These are phyloP conservation scores for Diaporthe helianthi DNA, from an alignment of 2,329 filamentous ascomycete species.

Conservation along the genomic window DNA sequence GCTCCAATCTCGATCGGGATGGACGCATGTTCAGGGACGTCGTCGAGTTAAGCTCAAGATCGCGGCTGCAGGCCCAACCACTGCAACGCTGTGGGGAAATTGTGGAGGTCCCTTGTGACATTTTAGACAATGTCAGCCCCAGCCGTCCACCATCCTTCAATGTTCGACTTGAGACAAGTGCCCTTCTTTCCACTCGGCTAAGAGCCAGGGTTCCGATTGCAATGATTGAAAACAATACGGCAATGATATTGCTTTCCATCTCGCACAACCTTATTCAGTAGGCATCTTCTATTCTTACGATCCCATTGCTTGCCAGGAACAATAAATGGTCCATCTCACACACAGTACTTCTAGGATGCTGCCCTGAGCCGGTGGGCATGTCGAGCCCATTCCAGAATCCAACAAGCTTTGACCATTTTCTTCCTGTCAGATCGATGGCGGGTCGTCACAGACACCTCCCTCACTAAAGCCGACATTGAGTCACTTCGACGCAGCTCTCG, in stretches of 20 bases:
- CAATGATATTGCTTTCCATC: neutral
- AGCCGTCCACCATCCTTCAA: neutral
- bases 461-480: neutral
- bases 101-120: conserved; percentile 3
- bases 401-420: neutral
- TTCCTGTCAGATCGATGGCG: too few species aligned
- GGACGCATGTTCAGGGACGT: conserved; percentile 30
- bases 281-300: neutral
- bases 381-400: neutral
- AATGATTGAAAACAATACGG: neutral
- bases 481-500: neutral
- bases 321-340: neutral
- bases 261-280: neutral
- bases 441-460: neutral
- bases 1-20: conserved; percentile 43
- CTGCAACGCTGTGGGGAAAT: conserved; percentile 12
- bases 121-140: neutral
- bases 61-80: neutral
- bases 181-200: too few species aligned
- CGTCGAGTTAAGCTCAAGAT: conserved; percentile 14
- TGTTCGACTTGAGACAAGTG: neutral
- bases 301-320: neutral
- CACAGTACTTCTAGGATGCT: neutral
- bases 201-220: neutral
- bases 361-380: neutral